Evolutionary conservation across 345 rosid genomes (phyloP).

Genomic region (Pistacia vera): DNA sequence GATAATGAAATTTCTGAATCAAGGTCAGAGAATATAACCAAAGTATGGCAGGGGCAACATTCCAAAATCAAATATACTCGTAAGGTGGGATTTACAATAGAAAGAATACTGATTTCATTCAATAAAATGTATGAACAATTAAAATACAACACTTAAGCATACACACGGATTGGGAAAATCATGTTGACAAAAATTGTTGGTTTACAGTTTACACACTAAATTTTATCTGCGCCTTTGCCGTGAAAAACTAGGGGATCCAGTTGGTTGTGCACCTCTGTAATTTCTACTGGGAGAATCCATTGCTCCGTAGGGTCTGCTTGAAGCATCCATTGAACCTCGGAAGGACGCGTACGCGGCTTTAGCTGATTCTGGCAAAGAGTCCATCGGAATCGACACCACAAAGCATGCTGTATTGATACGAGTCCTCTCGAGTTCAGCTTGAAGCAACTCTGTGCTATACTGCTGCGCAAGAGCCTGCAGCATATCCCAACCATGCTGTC

Average conservation of each 20-base stretch:
- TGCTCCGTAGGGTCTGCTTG: constrained; percentile 59
- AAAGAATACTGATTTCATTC: constrained; percentile 22
- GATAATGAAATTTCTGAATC: not conserved
- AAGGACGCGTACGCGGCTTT: constrained; percentile 63
- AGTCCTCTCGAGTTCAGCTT: constrained; percentile 85
- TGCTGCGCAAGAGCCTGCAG: constrained; percentile 86
- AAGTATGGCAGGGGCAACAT: not conserved
- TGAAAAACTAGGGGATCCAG: constrained; percentile 55
- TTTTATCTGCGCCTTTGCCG: constrained; percentile 63
- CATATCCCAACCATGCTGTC: not conserved
- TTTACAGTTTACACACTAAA: not conserved
- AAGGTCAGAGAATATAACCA: not conserved
- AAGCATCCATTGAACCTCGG: constrained; percentile 69
- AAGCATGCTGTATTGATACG: constrained; percentile 94
- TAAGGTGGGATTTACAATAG: not conserved
- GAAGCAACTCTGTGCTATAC: constrained; percentile 74
- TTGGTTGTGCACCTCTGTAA: constrained; percentile 31
- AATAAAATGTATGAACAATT: constrained; percentile 10
- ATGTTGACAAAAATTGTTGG: not conserved
- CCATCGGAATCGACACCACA: constrained; percentile 64
- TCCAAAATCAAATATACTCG: not conserved
- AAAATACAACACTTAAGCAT: constrained; percentile 32
- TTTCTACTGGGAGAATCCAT: constrained; percentile 48
- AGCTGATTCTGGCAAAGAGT: constrained; percentile 64
- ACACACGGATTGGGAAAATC: not conserved